Evolutionary conservation across 148 eudicot species (phyloP).

Genomic region (Silene uniflora): DNA sequence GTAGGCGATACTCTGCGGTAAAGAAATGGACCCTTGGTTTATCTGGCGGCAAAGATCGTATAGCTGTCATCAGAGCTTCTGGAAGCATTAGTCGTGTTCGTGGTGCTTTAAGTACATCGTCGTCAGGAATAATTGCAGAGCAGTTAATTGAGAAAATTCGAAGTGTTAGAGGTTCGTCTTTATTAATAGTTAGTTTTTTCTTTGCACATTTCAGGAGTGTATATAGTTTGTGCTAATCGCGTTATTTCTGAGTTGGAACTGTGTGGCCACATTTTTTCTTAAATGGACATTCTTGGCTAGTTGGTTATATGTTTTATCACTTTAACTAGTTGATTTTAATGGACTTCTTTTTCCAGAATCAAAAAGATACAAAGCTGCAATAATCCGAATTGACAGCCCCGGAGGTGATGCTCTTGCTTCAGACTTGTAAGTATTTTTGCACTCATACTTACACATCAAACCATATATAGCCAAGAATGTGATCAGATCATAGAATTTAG

Average conservation of each 20-base stretch:
- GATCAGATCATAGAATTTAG: background rate
- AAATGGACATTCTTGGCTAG: background rate
- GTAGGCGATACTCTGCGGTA: constrained; percentile 72
- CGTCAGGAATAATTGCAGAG: constrained; percentile 69
- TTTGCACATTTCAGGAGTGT: background rate
- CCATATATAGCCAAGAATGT: background rate
- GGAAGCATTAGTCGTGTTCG: constrained; percentile 82
- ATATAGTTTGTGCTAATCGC: background rate
- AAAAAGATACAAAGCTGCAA: constrained; percentile 72
- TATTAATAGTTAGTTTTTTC: background rate
- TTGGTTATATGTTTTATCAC: too few species aligned
- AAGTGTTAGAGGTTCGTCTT: constrained; percentile 58
- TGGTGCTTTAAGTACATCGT: constrained; percentile 48
- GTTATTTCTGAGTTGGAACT: background rate
- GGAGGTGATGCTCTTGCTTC: constrained; percentile 99
- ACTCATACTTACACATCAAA: background rate
- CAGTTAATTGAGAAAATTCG: constrained; percentile 80
- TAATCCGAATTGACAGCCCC: constrained; percentile 90
- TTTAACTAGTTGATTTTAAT: background rate
- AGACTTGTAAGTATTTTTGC: constrained; percentile 73
- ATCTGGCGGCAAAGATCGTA: constrained; percentile 71
- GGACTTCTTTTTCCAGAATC: constrained; percentile 49
- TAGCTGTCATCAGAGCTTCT: constrained; percentile 89
- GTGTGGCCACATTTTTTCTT: background rate
- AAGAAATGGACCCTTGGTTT: constrained; percentile 83